These are phyloP conservation scores for Heliocybe sulcata DNA, from an alignment of 1,284 basidiomycete species.

Conservation along the genomic window DNA sequence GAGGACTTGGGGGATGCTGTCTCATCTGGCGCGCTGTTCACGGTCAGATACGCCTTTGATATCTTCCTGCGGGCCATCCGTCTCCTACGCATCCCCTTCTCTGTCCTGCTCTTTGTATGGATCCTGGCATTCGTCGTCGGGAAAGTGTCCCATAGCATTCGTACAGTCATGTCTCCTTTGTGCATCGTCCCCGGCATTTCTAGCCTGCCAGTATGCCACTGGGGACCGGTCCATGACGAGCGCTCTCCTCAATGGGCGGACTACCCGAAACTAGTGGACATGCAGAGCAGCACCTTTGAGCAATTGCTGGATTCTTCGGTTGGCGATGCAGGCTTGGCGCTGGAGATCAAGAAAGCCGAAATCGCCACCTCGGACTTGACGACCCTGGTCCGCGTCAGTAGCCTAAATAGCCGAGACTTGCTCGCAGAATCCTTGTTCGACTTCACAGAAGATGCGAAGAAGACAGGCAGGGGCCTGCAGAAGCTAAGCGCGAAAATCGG, in stretches of 20 bases:
- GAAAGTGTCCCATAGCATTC: slow-evolving; percentile 32
- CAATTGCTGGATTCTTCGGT: slow-evolving; percentile 50
- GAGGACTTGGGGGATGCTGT: not conserved
- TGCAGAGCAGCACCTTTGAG: slow-evolving; percentile 55
- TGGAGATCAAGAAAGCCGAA: slow-evolving; percentile 68
- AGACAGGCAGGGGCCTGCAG: slow-evolving; percentile 47
- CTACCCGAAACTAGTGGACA: slow-evolving; percentile 49
- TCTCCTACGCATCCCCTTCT: slow-evolving; percentile 48
- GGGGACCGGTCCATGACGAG: slow-evolving; percentile 10
- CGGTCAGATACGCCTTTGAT: not conserved
- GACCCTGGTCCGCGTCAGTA: slow-evolving; percentile 51
- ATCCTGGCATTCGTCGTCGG: slow-evolving; percentile 36
- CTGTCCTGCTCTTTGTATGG: slow-evolving; percentile 43
- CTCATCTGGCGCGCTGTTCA: not conserved
- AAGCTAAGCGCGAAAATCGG: slow-evolving; percentile 53
- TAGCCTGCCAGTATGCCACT: slow-evolving; percentile 34
- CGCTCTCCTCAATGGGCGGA: slow-evolving; percentile 35
- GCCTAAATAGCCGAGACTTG: slow-evolving; percentile 49
- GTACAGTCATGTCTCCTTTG: slow-evolving; percentile 41
- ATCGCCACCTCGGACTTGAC: slow-evolving; percentile 64
- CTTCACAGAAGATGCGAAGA: slow-evolving; percentile 55
- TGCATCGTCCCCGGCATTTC: slow-evolving; percentile 57
- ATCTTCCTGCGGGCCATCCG: slow-evolving; percentile 17
- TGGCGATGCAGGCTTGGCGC: slow-evolving; percentile 47
- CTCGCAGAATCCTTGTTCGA: slow-evolving; percentile 40